Conservation (phyloP, 1,139 yeast species). For the Candida sanyaensis region DNA sequence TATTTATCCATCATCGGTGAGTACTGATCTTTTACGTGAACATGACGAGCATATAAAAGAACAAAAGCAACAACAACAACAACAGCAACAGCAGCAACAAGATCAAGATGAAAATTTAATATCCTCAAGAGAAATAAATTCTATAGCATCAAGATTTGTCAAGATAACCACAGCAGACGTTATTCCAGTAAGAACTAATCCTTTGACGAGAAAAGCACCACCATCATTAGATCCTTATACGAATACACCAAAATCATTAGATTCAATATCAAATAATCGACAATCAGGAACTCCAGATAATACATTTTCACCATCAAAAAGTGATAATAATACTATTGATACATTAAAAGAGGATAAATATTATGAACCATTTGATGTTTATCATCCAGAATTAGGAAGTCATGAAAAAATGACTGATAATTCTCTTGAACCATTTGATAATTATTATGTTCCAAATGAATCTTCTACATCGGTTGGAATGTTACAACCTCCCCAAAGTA, state of each 20-base stretch:
- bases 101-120: background rate
- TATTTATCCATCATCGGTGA: slow-evolving; percentile 12
- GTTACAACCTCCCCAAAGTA: slow-evolving; percentile 1
- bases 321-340: slow-evolving; percentile 6
- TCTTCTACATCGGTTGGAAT: background rate
- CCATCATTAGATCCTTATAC: slow-evolving; percentile 7
- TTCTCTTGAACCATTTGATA: slow-evolving; percentile 31
- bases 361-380: slow-evolving; percentile 12
- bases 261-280: background rate
- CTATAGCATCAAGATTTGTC: slow-evolving; percentile 9
- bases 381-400: slow-evolving; percentile 6
- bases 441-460: slow-evolving; percentile 20
- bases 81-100: too few relatives aligned
- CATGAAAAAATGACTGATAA: background rate
- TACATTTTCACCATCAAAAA: slow-evolving; percentile 8
- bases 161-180: slow-evolving; percentile 11
- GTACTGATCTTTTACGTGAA: slow-evolving; percentile 16
- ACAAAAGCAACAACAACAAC: background rate
- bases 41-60: slow-evolving; percentile 19
- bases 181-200: slow-evolving; percentile 5
- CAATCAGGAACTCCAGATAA: slow-evolving; percentile 5
- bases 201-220: slow-evolving; percentile 12
- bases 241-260: slow-evolving; percentile 5
- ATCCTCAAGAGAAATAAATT: slow-evolving; percentile 8
- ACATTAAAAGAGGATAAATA: slow-evolving; percentile 6